Evolutionary conservation across 192 early-diverging fungal genomes (phyloP), one percentile per base, ranked within the genome.

Genomic region (Rhizophagus clarus): DNA sequence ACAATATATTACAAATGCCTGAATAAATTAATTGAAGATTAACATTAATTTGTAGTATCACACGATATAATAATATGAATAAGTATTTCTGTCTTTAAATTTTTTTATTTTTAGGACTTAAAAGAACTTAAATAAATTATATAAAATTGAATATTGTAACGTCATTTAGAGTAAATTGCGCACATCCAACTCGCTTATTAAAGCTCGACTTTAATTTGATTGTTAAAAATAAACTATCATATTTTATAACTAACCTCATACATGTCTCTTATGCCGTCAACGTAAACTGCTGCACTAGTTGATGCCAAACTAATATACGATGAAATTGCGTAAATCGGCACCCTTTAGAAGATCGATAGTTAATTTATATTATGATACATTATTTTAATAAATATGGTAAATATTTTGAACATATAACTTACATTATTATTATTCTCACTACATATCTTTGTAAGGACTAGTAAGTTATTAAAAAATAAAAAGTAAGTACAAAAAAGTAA

Each of bases 1-100:
- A 80, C 94, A 93, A 86, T 98, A 98, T 64, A 98, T 94, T 31
- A 98, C 97, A 89, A 97, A 98, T 37, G 95, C 96, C 85, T 86
- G 79, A 66, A 37, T 22, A 63, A 34, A 76, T 37, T 63, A 68
- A 49, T 60, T n/a, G 63, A n/a, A 31, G 14, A 60, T 40, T 45
- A 24, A 14, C 6, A 56, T 17, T 60, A 40, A 17, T 10, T n/a
- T 8, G n/a, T n/a, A n/a, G n/a, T n/a, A n/a, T n/a, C n/a, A n/a
- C n/a, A n/a, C n/a, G n/a, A n/a, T n/a, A n/a, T n/a, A n/a, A n/a
- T n/a, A n/a, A n/a, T n/a, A n/a, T n/a, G n/a, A n/a, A n/a, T n/a
- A n/a, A n/a, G n/a, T n/a, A n/a, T n/a, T n/a, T n/a, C n/a, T n/a
- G n/a, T n/a, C n/a, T n/a, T n/a, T n/a, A n/a, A n/a, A n/a, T n/a